Base-by-base conservation (phyloP, 129 eudicot species). In the Chrysanthemum lavandulifolium region DNA sequence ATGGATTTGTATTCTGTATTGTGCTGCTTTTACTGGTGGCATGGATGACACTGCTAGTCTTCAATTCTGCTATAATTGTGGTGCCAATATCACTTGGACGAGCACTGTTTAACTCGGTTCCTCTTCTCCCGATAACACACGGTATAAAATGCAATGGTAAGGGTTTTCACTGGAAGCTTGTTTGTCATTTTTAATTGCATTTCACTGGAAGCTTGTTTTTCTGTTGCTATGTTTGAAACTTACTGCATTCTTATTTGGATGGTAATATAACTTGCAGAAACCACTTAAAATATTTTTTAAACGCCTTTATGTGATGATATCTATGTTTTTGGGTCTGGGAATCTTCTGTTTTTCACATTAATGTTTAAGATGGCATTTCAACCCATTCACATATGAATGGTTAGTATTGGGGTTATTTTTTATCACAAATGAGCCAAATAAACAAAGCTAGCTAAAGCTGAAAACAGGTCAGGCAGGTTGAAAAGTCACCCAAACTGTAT, bases 81-180 rank as follows among this genome's bases (percentile, higher is more conserved):
- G 81, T 86, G 65, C 98, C 98, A 12, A 65, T 94, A 55, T 84
- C 96, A 2, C 91, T 90, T 79, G 98, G 98, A 31, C 82, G 97
- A 25, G 78, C 85, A 40, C 81, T 90, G 66, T 93, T 89, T 71
- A 86, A 87, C 76, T 82, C 88, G 51, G 75, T 93, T n/a, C 98
- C 97, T 13, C 82, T 87, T 79, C 96, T 93, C 50, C 97, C 98
- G 51, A 84, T 86, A 65, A 87, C 97, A 51, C 97, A 94, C 64
- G 97, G 97, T 74, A 90, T 87, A 56, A 93, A 89, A 83, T 90
- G 97, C 92, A 93, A 90, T 25, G 97, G 98, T 90, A 58, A 67
- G 77, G 55, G 48, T 67, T 1, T 45, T 18, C 55, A 43, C 36
- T 48, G 27, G 77, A 73, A 73, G 62, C 43, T 62, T 64, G 19